Conservation (phyloP, 768 basidiomycete species). For the Ephemerocybe angulata region DNA sequence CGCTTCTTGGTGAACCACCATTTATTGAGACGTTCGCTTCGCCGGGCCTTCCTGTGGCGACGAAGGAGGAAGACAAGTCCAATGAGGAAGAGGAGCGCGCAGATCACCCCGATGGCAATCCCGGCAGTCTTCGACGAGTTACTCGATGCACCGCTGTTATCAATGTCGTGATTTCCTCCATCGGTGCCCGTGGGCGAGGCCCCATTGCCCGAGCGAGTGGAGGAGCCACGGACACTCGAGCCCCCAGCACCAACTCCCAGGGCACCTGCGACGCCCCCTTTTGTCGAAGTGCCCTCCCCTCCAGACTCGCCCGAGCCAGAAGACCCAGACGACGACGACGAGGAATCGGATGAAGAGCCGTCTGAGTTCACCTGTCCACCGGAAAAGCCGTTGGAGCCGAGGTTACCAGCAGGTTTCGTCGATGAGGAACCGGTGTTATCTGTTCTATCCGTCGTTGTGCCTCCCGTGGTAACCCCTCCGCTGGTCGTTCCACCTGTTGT, state of each 20-base stretch:
- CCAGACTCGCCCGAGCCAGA: not conserved
- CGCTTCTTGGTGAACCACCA: slow-evolving; percentile 43
- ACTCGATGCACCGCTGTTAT: slow-evolving; percentile 5
- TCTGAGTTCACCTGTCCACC: not conserved
- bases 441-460: too few relatives aligned
- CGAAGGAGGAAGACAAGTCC: slow-evolving; percentile 43
- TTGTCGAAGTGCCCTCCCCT: not conserved
- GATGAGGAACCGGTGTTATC: slow-evolving; percentile 1
- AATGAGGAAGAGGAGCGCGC: slow-evolving; percentile 30
- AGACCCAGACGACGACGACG: not conserved
- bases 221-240: too few relatives aligned
- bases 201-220: slow-evolving; percentile 37
- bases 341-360: too few relatives aligned
- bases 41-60: slow-evolving; percentile 39
- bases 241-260: not conserved
- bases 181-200: not conserved
- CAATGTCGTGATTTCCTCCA: not conserved
- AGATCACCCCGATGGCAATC: slow-evolving; percentile 48
- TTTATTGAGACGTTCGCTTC: slow-evolving; percentile 36
- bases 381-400: not conserved
- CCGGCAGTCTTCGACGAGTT: slow-evolving; percentile 21
- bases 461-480: too few relatives aligned
- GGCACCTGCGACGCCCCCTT: not conserved
- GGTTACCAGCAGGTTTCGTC: not conserved
- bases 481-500: too few relatives aligned